phyloP scores from a whole-genome alignment of 2,329 filamentous ascomycete genomes.

The Aspergillus glaucus region DNA sequence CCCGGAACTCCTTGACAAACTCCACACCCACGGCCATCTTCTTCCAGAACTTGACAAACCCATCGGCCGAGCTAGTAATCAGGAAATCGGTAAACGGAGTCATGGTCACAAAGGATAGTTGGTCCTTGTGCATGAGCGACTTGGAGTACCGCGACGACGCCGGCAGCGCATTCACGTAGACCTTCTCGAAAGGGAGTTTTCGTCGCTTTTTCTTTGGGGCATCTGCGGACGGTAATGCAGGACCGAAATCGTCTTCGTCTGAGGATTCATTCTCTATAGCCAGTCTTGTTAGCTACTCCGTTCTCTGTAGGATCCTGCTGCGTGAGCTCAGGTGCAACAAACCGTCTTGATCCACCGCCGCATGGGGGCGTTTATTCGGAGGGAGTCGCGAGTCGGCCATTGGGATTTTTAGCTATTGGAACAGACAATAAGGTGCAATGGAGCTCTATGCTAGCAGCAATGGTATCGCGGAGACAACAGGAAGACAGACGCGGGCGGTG shows the following conservation, averaged over 20 bases:
- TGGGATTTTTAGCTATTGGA: slow-evolving; percentile 4
- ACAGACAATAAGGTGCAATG: not conserved
- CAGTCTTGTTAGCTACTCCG: not conserved
- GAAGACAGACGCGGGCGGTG: not conserved
- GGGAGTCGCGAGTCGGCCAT: slow-evolving; percentile 23
- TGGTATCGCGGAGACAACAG: slow-evolving; percentile 10
- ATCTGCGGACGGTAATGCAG: slow-evolving; percentile 73
- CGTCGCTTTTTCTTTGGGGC: slow-evolving; percentile 85
- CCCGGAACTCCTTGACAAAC: slow-evolving; percentile 96
- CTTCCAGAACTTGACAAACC: slow-evolving; percentile 99
- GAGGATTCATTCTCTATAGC: slow-evolving; percentile 51
- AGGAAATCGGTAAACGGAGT: slow-evolving; percentile 91
- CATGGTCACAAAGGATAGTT: slow-evolving; percentile 78
- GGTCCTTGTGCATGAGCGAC: slow-evolving; percentile 97
- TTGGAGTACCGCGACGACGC: slow-evolving; percentile 78
- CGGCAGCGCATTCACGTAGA: slow-evolving; percentile 86
- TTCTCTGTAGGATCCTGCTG: not conserved
- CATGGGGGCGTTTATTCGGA: slow-evolving; percentile 13
- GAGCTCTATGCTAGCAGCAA: slow-evolving; percentile 13
- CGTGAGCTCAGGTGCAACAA: not conserved
- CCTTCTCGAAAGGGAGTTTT: slow-evolving; percentile 86
- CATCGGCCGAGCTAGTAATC: slow-evolving; percentile 87
- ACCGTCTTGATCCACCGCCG: not conserved
- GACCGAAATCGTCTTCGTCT: slow-evolving; percentile 81
- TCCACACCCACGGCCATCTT: slow-evolving; percentile 85